Conservation (phyloP, 139 green algal genomes). For the Mesotaenium endlicherianum region DNA sequence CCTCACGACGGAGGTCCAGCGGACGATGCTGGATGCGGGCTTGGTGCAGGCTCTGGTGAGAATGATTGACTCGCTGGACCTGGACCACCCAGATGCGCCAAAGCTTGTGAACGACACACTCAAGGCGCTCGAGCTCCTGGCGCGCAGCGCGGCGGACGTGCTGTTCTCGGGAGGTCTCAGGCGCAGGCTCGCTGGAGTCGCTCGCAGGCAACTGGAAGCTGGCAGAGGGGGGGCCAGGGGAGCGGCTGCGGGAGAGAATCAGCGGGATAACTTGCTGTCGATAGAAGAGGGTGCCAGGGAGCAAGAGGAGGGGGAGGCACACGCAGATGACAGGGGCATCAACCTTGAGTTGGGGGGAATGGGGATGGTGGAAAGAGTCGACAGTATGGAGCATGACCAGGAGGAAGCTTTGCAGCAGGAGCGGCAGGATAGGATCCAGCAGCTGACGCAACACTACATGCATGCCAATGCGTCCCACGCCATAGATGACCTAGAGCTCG, state of each 20-base stretch:
- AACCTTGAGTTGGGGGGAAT: no score
- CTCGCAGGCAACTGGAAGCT: no score
- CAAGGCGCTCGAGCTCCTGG: conserved; percentile 81
- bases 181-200: no score
- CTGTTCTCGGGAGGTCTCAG: no score
- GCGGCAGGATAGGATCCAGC: not conserved
- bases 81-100: conserved; percentile 65
- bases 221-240: not conserved
- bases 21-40: conserved; percentile 73
- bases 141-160: no score
- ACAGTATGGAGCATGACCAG: conserved; percentile 18
- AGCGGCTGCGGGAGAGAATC: not conserved
- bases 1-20: conserved; percentile 66
- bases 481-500: no score
- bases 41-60: conserved; percentile 65
- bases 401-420: not conserved
- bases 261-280: no score
- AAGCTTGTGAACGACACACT: conserved; percentile 68
- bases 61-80: conserved; percentile 62
- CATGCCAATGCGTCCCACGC: not conserved
- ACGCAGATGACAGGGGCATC: no score
- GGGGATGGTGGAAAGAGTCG: no score
- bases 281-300: no score
- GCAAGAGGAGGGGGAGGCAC: no score
- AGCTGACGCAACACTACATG: not conserved